Percentiles rank a stretch among this genome's conserved stretches.
Conservation (phyloP, 176 grass and related monocot genomes). For the Phragmites australis region DNA sequence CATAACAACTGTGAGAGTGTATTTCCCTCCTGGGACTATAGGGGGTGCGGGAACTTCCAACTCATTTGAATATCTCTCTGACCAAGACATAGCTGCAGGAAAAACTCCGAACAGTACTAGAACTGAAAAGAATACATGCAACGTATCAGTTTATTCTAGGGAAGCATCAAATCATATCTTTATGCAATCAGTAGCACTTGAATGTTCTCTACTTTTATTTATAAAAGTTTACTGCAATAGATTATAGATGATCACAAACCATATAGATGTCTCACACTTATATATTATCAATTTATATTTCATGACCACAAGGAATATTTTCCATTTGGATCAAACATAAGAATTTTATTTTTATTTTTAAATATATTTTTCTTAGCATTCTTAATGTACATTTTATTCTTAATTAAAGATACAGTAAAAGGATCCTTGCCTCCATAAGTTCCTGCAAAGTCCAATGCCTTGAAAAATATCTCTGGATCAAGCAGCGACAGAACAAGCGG, state of each 20-base stretch:
- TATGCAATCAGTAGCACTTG: background rate
- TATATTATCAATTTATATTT: slow-evolving; percentile 1
- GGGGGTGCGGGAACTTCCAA: slow-evolving; percentile 50
- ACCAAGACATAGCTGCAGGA: slow-evolving; percentile 94
- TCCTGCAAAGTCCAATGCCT: slow-evolving; percentile 98
- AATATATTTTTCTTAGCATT: background rate
- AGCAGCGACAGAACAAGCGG: slow-evolving; percentile 76
- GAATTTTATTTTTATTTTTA: background rate
- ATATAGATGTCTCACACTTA: background rate
- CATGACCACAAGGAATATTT: background rate
- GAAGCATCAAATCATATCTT: background rate
- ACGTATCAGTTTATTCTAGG: slow-evolving; percentile 24
- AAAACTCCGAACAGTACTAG: slow-evolving; percentile 87
- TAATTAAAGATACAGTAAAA: background rate
- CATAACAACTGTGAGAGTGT: slow-evolving; percentile 55
- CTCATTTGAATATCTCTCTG: slow-evolving; percentile 74
- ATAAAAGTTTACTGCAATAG: slow-evolving; percentile 20
- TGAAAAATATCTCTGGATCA: slow-evolving; percentile 96
- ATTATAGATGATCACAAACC: background rate
- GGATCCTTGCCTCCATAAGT: slow-evolving; percentile 88
- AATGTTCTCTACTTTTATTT: slow-evolving; percentile 8
- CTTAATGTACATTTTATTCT: too few species aligned
- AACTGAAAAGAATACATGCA: slow-evolving; percentile 57
- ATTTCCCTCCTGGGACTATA: slow-evolving; percentile 78
- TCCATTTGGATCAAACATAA: background rate